Base-by-base conservation (phyloP, 225 moss, liverwort and hornwort species). In the Physcomitrium patens region DNA sequence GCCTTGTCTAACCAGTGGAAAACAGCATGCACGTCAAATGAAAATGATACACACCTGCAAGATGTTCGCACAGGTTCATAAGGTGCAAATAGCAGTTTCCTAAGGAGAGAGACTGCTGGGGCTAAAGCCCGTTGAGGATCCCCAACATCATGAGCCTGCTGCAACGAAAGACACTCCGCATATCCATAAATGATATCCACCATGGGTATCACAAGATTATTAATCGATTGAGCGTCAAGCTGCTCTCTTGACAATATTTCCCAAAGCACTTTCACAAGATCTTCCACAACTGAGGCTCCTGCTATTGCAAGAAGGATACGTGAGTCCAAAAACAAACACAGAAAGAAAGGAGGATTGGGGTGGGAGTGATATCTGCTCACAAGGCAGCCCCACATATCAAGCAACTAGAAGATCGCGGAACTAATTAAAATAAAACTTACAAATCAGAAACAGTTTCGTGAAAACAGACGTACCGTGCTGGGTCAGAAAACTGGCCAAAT, bases 11-110 rank as follows among this genome's bases (percentile, higher is more conserved):
- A 12, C 54, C 3, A 70, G 1, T 58, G 23, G 50, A 47, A 78
- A 28, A 31, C 20, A 4, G 1, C 24, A 49, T 86, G 27, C 42
- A 55, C 66, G 37, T 22, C 2, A 55, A n/a, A 48, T 8, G 19
- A 48, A 44, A 37, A 37, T 17, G 54, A 17, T 15, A 78, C 83
- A 55, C 59, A 99, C 99, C 99, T 95, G 92, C 99, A 99, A 63
- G 99, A 95, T 73, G 95, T 95, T 81, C 99, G 87, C 73, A 99
- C 99, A 77, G 99, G 89, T 86, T 99, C 99, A 74, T 95, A 91
- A 55, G 95, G 89, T 60, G 95, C 90, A 83, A 99, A 99, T 22
- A 99, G 74, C 26, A 99, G 77, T 76, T 99, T 93, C 47, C 85
- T 93, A 70, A 99, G 91, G 43, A 95, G 91, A 74, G 85, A 77